Evolutionary conservation across 768 basidiomycete species (phyloP).

Genomic region (Termitomyces sp.): DNA sequence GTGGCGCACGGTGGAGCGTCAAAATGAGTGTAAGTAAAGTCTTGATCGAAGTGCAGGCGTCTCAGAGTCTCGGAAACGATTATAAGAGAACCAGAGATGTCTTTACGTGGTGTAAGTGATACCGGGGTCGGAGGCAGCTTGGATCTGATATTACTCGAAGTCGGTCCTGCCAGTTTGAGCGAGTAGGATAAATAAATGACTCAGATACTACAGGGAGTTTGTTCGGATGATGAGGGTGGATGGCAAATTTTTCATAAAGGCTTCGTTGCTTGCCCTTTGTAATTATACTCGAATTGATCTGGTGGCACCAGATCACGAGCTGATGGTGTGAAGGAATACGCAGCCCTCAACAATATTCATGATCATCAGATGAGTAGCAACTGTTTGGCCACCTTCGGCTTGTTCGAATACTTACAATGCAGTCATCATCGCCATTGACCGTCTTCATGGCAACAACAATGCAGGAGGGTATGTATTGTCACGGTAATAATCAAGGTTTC

Average conservation of each 20-base stretch:
- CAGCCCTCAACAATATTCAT: neutral
- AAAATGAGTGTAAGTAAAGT: neutral
- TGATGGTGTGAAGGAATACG: neutral
- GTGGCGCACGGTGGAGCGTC: constrained; percentile 6
- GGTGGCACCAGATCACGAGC: neutral
- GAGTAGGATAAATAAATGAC: neutral
- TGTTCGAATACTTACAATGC: neutral
- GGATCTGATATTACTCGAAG: neutral
- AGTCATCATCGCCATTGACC: neutral
- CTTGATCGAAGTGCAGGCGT: neutral
- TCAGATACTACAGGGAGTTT: neutral
- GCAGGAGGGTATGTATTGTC: neutral
- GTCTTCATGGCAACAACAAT: neutral
- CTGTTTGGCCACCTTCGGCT: neutral
- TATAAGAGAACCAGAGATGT: neutral
- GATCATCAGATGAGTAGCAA: neutral
- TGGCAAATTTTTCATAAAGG: neutral
- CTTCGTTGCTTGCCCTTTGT: constrained; percentile 5
- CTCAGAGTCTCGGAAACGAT: neutral
- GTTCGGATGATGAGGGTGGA: neutral
- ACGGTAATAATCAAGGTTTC: neutral
- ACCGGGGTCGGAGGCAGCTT: neutral
- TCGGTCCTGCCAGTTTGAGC: neutral
- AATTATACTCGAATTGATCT: neutral
- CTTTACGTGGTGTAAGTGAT: neutral